A percentile compares a stretch with the other conserved stretches of the same genome.
These are phyloP conservation scores for Trichoderma atroviride DNA, from an alignment of 2,329 filamentous ascomycete genomes.

Conservation along the genomic window DNA sequence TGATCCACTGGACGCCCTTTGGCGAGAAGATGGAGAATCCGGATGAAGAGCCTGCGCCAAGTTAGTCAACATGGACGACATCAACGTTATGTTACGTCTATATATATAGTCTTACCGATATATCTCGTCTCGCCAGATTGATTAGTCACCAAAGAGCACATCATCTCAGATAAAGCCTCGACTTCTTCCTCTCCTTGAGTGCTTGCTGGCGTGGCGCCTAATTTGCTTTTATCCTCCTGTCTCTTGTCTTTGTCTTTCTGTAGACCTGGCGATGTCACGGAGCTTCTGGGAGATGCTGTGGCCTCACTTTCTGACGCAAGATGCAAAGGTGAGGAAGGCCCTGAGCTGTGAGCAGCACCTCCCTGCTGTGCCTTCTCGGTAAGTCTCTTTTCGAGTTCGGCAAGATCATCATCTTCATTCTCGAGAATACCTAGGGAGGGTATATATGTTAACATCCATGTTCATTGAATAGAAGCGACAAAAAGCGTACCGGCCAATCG, in stretches of 20 bases:
- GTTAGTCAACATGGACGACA: conserved; percentile 24
- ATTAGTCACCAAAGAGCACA: conserved; percentile 97
- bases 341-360: conserved; percentile 51
- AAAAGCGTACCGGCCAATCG: conserved; percentile 67
- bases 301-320: conserved; percentile 49
- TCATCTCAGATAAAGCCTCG: conserved; percentile 92
- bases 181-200: conserved; percentile 68
- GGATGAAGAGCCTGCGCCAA: conserved; percentile 80
- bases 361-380: conserved; percentile 59
- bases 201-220: conserved; percentile 42
- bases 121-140: conserved; percentile 93
- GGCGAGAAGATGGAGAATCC: conserved; percentile 99
- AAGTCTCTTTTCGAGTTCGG: conserved; percentile 79
- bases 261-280: conserved; percentile 56
- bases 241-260: conserved; percentile 43
- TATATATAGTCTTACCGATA: conserved; percentile 66
- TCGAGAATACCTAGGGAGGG: conserved; percentile 65
- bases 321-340: conserved; percentile 56
- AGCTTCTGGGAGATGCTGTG: conserved; percentile 52
- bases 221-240: conserved; percentile 40
- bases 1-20: conserved; percentile 98
- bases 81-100: not conserved
- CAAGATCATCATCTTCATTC: conserved; percentile 84
- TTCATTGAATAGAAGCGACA: not conserved
- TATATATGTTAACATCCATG: not conserved